These are phyloP conservation scores for Vinca major DNA, from an alignment of 305 asterid species.

Conservation along the genomic window DNA sequence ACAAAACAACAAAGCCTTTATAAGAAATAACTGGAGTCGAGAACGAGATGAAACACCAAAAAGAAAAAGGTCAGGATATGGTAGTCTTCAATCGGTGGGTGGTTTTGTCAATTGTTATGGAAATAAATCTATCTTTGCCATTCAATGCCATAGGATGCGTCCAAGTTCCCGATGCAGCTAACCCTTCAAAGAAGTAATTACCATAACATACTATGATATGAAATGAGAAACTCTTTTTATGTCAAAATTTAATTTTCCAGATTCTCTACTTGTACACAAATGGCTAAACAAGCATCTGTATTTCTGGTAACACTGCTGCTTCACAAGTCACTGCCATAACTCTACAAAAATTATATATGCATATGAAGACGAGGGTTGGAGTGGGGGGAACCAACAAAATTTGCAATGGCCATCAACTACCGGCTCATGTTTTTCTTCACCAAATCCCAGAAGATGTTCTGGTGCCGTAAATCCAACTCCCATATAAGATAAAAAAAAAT, in stretches of 20 bases:
- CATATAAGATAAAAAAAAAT: not conserved
- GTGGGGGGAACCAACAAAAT: slow-evolving; percentile 8
- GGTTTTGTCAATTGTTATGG: not conserved
- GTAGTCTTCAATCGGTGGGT: too few species aligned
- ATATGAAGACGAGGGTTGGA: too few species aligned
- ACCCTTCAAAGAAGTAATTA: not conserved
- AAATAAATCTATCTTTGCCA: not conserved
- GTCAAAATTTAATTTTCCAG: slow-evolving; percentile 16
- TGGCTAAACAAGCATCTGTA: slow-evolving; percentile 5
- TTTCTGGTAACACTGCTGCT: slow-evolving; percentile 4
- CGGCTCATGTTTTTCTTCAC: slow-evolving; percentile 4
- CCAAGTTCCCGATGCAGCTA: not conserved
- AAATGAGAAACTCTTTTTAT: not conserved
- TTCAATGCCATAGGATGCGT: too few species aligned
- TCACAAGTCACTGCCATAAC: not conserved
- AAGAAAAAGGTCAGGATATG: too few species aligned
- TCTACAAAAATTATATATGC: not conserved
- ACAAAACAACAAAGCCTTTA: too few species aligned
- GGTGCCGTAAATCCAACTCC: slow-evolving; percentile 2
- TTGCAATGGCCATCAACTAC: not conserved
- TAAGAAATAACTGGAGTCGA: too few species aligned
- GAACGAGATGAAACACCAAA: too few species aligned
- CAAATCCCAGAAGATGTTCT: not conserved
- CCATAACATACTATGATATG: not conserved
- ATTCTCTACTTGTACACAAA: slow-evolving; percentile 6